Evolutionary conservation across 495 filamentous ascomycete genomes (phyloP), one percentile per base, ranked within the genome.

Genomic region (Pseudomonodictys pantanalensis): DNA sequence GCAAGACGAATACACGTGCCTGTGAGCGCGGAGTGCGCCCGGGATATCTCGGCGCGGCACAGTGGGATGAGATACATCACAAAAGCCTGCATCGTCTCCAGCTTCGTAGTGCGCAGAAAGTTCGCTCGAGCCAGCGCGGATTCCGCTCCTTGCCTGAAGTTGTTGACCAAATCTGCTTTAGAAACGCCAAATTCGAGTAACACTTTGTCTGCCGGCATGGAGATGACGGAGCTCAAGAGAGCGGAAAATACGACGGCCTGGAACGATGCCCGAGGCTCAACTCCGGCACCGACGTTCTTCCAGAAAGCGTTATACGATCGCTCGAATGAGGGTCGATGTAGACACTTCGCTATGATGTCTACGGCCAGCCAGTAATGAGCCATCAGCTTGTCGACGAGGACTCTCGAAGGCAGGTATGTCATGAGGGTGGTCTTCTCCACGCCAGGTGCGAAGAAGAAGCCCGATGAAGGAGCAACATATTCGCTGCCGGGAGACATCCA

Each of bases 51-150:
- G 11, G 75, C 77, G 29, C 87, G 79, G 56, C 87, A 89, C 15
- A 89, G 73, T 0, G 86, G 86, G 30, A 89, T 83, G 84, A 90
- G 72, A 54, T 88, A 90, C 76, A 88, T 85, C 22, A 89, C 82
- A 65, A 89, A 86, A 4, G 83, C 85, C 67, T 91, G 87, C 44
- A 91, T 69, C 0, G 85, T 87, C 72, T 88, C 84, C 9, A 87
- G 70, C 57, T 82, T 84, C 3, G 85, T 87, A 12, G 86, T 89
- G 11, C 84, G 76, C 48, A 90, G 67, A 54, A 90, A 88, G 66
- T 84, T 81, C 3, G 87, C 86, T 59, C 82, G 81, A 52, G 76
- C 75, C 22, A 91, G 74, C 23, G 85, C 80, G 2, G 76, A 76
- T 73, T 90, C 87, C 4, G 83, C 80, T 0, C 79, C 84, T 35